Conservation (phyloP, 345 rosid species). For the Citropsis articulata region DNA sequence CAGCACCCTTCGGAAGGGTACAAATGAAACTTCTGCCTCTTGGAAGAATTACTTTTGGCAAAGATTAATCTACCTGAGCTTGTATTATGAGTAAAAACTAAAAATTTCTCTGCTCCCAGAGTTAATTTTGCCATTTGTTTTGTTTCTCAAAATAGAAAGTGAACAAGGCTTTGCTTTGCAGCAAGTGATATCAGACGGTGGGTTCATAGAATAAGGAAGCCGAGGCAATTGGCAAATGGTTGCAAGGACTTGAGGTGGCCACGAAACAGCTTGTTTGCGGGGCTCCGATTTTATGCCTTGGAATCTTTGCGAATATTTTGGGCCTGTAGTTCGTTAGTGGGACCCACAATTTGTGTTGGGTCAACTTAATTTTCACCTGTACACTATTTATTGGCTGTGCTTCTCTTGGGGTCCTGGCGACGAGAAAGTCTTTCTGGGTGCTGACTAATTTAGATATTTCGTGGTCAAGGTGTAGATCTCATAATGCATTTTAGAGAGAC, state of each 20-base stretch:
- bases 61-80: slow-evolving; percentile 34
- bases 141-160: not conserved
- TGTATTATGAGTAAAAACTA: slow-evolving; percentile 33
- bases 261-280: slow-evolving; percentile 62
- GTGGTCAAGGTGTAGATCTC: no score
- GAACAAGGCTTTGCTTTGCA: not conserved
- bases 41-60: slow-evolving; percentile 18
- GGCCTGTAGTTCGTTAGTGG: not conserved
- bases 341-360: not conserved
- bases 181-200: no score
- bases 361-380: not conserved
- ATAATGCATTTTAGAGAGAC: no score
- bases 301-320: not conserved
- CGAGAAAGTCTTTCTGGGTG: not conserved
- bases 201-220: not conserved
- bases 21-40: slow-evolving; percentile 12
- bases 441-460: not conserved
- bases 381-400: not conserved
- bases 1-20: slow-evolving; percentile 18
- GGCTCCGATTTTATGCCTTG: slow-evolving; percentile 32
- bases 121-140: slow-evolving; percentile 54
- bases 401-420: not conserved
- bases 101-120: slow-evolving; percentile 35
- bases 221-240: not conserved
- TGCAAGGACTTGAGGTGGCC: slow-evolving; percentile 49